These are phyloP conservation scores for Parmelia sp. DNA, from an alignment of 495 filamentous ascomycete genomes.

Conservation along the genomic window DNA sequence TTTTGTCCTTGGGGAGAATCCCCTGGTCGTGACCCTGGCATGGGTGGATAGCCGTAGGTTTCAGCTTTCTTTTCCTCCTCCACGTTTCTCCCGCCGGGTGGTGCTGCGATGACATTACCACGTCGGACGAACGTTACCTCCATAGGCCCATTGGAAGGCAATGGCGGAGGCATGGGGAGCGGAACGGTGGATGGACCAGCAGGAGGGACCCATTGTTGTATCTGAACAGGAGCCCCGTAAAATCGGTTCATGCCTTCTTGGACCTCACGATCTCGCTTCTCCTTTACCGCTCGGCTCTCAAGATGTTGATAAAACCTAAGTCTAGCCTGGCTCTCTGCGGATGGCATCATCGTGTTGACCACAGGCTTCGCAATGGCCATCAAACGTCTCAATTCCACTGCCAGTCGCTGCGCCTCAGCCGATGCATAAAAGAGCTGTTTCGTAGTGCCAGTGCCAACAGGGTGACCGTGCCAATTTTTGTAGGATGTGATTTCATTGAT, in stretches of 20 bases:
- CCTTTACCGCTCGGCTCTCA: not conserved
- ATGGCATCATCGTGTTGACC: not conserved
- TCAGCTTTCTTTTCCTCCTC: slow-evolving; percentile 18
- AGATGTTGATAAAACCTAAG: not conserved
- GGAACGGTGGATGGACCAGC: not conserved
- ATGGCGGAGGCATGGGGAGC: not conserved
- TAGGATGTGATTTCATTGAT: not conserved
- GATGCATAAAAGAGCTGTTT: not conserved
- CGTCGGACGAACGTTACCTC: not conserved
- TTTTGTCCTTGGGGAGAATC: not conserved
- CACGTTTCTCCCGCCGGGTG: slow-evolving; percentile 4
- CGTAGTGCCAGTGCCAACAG: not conserved
- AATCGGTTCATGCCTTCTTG: not conserved
- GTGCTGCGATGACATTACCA: slow-evolving; percentile 14
- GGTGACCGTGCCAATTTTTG: not conserved
- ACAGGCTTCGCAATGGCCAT: slow-evolving; percentile 1
- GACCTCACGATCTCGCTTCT: not conserved
- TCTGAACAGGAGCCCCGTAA: slow-evolving; percentile 2
- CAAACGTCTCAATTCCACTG: not conserved
- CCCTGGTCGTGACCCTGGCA: slow-evolving; percentile 15
- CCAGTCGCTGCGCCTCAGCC: not conserved
- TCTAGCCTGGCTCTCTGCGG: not conserved
- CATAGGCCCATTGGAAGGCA: slow-evolving; percentile 5
- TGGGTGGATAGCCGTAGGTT: slow-evolving; percentile 23
- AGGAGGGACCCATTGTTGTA: slow-evolving; percentile 1